These are phyloP conservation scores for Juncus effusus DNA, from an alignment of 176 grass and related monocot species.

Conservation along the genomic window DNA sequence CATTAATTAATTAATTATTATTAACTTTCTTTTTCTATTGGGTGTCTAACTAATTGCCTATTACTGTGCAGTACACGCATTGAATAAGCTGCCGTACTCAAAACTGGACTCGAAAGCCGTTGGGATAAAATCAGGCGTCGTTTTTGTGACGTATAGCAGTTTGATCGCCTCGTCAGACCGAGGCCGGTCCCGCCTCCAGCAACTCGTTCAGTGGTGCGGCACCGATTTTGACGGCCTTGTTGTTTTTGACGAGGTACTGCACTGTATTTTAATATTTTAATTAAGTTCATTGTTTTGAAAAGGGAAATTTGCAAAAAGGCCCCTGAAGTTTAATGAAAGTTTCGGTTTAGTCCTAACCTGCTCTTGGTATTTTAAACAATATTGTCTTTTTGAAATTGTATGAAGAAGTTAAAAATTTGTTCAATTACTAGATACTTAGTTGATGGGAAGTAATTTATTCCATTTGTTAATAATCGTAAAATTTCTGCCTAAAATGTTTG, in stretches of 20 bases:
- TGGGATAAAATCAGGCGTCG: constrained; percentile 88
- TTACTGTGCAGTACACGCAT: constrained; percentile 89
- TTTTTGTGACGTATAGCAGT: constrained; percentile 98
- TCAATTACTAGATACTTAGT: not conserved
- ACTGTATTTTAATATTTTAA: constrained; percentile 18
- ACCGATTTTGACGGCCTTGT: constrained; percentile 84
- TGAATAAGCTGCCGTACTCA: constrained; percentile 97
- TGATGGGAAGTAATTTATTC: constrained; percentile 1
- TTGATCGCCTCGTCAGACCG: constrained; percentile 94
- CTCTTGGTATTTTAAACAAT: no score
- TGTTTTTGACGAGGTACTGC: constrained; percentile 85
- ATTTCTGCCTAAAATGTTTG: no score
- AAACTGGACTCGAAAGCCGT: constrained; percentile 98
- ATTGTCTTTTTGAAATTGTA: no score
- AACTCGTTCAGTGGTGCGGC: constrained; percentile 95
- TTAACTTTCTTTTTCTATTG: no score
- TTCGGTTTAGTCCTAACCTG: not conserved
- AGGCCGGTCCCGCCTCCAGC: constrained; percentile 94
- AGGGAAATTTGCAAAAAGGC: not conserved
- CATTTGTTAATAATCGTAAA: not conserved
- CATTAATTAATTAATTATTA: no score
- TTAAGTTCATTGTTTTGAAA: constrained; percentile 12
- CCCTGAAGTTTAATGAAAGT: not conserved
- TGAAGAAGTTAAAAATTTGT: not conserved
- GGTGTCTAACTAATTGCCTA: not conserved